Evolutionary conservation across 805 yeast genomes (phyloP), one percentile per base, ranked within the genome.

Genomic region (Ogataea zsoltii): DNA sequence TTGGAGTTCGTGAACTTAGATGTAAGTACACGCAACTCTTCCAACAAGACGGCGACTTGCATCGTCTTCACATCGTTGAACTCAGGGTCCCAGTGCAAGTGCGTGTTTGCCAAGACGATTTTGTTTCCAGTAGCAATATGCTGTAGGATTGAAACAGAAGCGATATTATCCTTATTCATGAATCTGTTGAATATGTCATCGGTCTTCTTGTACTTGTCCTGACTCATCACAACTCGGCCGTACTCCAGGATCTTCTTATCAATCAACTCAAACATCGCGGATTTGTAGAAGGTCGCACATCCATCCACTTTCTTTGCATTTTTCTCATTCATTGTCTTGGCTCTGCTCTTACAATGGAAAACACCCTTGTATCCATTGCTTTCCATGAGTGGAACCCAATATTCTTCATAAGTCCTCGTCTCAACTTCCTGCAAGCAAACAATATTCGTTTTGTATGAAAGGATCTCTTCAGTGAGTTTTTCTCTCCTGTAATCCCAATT

Each of bases 41-140:
- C 97, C 57, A 94, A 69, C 52, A 94, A 71, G 23, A 94, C 85
- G 34, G 96, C 97, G 45, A 88, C 94, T 71, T 94, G 99, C 69
- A 94, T 85, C 2, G 97, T 82, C 66, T 94, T 94, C 45, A 94
- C 99, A 68, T 94, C 99, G 63, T 88, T 88, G 62, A 83, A 88
- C 40, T 87, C 88, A 3, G 99, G 99, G 71, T 94, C 97, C 98
- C 99, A 94, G 66, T 92, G 97, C 65, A 94, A 79, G 74, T 94
- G 99, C 0, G 98, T 92, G 59, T 90, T 92, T 3, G 87, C 90
- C 30, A 89, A 73, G 54, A 88, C 74, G 31, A 92, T 68, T 51
- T 77, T 77, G 62, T 84, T 86, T 14, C 91, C 89, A 5, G 91
- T 79, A 44, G 76, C 77, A 28, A 73, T 65, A 59, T 87, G 94